Base-by-base conservation (phyloP, 352 stramenopile species). In the Phytophthora podocarpi region DNA sequence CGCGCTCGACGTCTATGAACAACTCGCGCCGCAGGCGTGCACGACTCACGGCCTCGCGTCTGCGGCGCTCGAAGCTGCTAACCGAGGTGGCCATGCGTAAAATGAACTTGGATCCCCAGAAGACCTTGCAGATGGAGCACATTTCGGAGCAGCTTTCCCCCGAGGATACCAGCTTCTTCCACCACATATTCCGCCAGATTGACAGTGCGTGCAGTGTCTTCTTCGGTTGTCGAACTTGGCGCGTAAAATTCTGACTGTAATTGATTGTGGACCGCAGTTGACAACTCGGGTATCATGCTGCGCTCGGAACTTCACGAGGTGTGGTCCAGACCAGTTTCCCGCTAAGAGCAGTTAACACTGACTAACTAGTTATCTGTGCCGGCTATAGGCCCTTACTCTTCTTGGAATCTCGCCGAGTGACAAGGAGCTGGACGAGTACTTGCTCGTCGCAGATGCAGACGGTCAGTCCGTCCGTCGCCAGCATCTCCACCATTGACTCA, bases 151-250 rank as follows among this genome's bases (percentile, higher is more conserved):
- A 85, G 53, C 70, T 89, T 18, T 81, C 77, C 15, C 49, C 68
- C 2, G 73, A 86, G 7, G 80, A 89, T 42, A 73, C 82, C 48
- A 74, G 62, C 32, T 89, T 89, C 57, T 87, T 89, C 72, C 70
- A 67, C 8, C 75, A 89, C 68, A 87, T 89, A 41, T 89, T 89
- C 64, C 71, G 64, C 27, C 77, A 89, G 53, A 89, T 89, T 56
- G 77, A 89, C 52, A 68, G 80, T 89, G 37, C 13, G 74, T 71
- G 2, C 1, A 12, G 4, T 28, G 12, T 18, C 23, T 40, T 15
- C 13, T 43, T 27, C 7, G 20, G 15, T 31, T n/a, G n/a, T n/a
- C 13, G 10, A 16, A n/a, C 6, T 37, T 30, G 2, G 26, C 24
- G 24, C 26, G 32, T 45, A 27, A 28, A 30, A 3, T 30, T 65